Evolutionary conservation across 805 yeast species (phyloP).

Genomic region (Kodamaea kakaduensis): DNA sequence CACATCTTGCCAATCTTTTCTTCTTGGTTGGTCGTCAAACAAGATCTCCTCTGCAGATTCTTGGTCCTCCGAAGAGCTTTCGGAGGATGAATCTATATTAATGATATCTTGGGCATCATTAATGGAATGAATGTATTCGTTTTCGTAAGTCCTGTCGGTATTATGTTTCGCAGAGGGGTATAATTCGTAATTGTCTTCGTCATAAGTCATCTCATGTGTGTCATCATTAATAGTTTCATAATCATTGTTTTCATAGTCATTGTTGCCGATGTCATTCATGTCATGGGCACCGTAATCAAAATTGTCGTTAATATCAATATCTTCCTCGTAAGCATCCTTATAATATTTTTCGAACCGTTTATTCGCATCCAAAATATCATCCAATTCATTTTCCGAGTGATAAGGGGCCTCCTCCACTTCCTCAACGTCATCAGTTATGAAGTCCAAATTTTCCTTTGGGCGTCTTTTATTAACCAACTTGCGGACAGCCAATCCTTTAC

Average conservation of each 20-base stretch:
- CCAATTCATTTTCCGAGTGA: not conserved
- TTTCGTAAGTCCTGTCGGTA: too few species aligned
- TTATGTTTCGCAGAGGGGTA: too few species aligned
- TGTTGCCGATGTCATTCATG: too few species aligned
- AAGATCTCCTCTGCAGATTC: constrained; percentile 3
- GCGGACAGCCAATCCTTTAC: constrained; percentile 35
- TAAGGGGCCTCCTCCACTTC: constrained; percentile 2
- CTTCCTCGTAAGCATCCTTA: too few species aligned
- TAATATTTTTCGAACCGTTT: constrained; percentile 1
- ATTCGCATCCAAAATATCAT: constrained; percentile 2
- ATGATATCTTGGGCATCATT: too few species aligned
- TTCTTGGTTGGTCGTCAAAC: constrained; percentile 6
- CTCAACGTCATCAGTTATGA: constrained; percentile 2
- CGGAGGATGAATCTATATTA: constrained; percentile 1
- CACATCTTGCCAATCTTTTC: constrained; percentile 1
- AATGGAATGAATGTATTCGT: too few species aligned
- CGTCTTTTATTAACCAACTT: constrained; percentile 16
- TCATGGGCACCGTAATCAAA: too few species aligned
- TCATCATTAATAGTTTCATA: too few species aligned
- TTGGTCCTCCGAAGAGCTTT: constrained; percentile 3
- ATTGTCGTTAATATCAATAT: too few species aligned
- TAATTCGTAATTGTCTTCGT: too few species aligned
- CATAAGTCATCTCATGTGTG: too few species aligned
- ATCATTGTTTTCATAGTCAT: too few species aligned
- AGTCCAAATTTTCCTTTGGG: not conserved